Percentiles rank a stretch among this genome's conserved stretches.
phyloP scores from a whole-genome alignment of 2,329 filamentous ascomycete genomes.

The Xylaria arbuscula region DNA sequence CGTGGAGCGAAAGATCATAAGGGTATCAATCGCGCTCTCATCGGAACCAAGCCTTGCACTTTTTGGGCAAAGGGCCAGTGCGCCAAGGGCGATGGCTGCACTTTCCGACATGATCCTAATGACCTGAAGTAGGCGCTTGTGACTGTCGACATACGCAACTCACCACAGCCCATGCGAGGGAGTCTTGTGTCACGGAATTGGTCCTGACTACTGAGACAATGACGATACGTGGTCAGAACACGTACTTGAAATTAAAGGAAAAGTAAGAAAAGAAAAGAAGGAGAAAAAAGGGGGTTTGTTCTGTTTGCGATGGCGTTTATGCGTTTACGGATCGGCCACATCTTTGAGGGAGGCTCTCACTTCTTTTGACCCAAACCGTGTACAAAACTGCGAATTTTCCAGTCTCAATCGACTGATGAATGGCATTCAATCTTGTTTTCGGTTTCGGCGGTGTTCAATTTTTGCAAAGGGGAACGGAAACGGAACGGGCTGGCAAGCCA shows the following conservation, averaged over 20 bases:
- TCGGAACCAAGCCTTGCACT: conserved; percentile 74
- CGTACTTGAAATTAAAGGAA: not conserved
- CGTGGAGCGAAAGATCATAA: conserved; percentile 57
- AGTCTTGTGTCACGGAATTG: too few species aligned
- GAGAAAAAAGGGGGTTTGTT: not conserved
- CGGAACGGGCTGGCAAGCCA: not conserved
- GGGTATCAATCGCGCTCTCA: conserved; percentile 66
- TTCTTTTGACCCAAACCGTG: not conserved
- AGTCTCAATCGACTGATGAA: not conserved
- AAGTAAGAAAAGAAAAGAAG: not conserved
- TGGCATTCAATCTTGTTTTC: not conserved
- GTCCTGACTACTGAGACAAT: not conserved
- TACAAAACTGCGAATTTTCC: not conserved
- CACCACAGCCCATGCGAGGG: not conserved
- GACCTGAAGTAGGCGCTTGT: conserved; percentile 45
- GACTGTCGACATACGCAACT: not conserved
- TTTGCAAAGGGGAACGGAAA: not conserved
- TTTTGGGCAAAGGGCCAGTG: conserved; percentile 79
- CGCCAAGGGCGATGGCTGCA: conserved; percentile 78
- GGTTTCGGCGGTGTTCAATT: too few species aligned
- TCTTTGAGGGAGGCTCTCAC: not conserved
- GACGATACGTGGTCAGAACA: not conserved
- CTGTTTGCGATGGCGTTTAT: not conserved
- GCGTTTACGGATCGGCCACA: not conserved
- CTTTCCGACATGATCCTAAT: conserved; percentile 72